Base-by-base conservation (phyloP, 2,329 filamentous ascomycete genomes). In the Neofusicoccum kwambonambiense region DNA sequence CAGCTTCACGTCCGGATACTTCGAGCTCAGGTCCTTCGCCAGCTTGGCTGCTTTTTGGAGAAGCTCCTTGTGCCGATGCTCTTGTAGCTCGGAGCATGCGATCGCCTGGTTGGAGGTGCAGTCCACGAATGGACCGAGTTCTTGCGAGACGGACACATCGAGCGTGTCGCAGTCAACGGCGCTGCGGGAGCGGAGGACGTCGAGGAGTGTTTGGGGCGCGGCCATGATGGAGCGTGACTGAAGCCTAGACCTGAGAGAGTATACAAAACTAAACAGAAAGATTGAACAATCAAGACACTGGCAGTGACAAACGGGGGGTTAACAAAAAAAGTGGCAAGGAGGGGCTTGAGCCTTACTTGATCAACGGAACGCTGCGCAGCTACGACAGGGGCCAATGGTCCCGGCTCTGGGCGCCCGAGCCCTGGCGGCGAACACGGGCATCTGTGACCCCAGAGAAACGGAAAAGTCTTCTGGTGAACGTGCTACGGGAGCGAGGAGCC, bases 21-120 rank as follows among this genome's bases (percentile, higher is more conserved):
- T 70, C 3, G 66, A 51, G 11, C 67, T 68, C 51, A 76, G 71
- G 45, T 73, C 72, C 57, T 73, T 71, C 4, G 79, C 75, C 41
- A 78, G 70, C 3, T 66, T 58, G 31, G 77, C 70, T 7, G 80
- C 75, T 44, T 79, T 72, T 45, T 70, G 58, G 22, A 86, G 77
- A 3, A 77, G 67, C 3, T 73, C 68, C 8, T 58, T 51, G 41
- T 66, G 65, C 37, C 45, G 19, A 15, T 64, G 49, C 15, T 60
- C 42, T 39, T 60, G 51, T 13, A 66, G 62, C 52, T 66, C 65
- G 27, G 39, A 50, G 45, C 54, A 64, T 34, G 65, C 65, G 17
- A 66, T 66, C n/a, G 65, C 66, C 41, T 68, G 66, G 62, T 68
- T 68, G 6, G 42, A 61, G n/a, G 66, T 68, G 65, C 65, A 66